Evolutionary conservation across 2,329 filamentous ascomycete species (phyloP), one percentile per base, ranked within the genome.

Genomic region (Curvularia lunata): DNA sequence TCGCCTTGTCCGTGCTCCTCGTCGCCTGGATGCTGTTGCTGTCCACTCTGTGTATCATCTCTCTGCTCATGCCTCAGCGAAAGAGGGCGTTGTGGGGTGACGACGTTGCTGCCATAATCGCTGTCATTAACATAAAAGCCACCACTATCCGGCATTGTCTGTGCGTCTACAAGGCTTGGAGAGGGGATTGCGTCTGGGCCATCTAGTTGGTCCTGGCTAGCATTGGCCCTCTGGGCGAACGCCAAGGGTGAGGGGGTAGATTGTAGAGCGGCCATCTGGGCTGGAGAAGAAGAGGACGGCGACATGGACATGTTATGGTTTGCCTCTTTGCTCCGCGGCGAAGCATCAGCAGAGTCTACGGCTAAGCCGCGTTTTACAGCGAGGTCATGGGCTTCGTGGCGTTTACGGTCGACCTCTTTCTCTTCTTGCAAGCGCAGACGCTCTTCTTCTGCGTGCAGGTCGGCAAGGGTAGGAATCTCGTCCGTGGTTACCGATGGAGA

Each of bases 391-490:
- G 86, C 87, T 43, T 83, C 83, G 37, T 80, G 76, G 34, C 86
- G 78, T 65, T 81, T 85, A 48, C 79, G 77, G 54, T 82, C 76
- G 25, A 88, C 76, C 37, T 82, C 80, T 3, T 75, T 74, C 68
- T 89, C 87, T 69, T 89, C 85, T 67, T 87, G 78, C 32, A 76
- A 65, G 47, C 79, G 81, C 0, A 82, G 72, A 28, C 75, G 77
- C 21, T 85, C 82, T 69, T 89, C 86, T 74, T 89, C 85, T 32
- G 78, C 78, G 65, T 83, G 82, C 12, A 88, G 69, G 52, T 87
- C 84, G 5, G 75, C 78, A 43, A 88, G 75, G 2, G 84, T 82
- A 0, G 83, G 79, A 1, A 80, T 74, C 40, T 77, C 72, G 45
- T 68, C 65, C 37, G 75, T 63, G 6, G 58, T 52, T 21, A 63